phyloP scores from a whole-genome alignment of 179 eudicot genomes.

The Beta lomatogona region DNA sequence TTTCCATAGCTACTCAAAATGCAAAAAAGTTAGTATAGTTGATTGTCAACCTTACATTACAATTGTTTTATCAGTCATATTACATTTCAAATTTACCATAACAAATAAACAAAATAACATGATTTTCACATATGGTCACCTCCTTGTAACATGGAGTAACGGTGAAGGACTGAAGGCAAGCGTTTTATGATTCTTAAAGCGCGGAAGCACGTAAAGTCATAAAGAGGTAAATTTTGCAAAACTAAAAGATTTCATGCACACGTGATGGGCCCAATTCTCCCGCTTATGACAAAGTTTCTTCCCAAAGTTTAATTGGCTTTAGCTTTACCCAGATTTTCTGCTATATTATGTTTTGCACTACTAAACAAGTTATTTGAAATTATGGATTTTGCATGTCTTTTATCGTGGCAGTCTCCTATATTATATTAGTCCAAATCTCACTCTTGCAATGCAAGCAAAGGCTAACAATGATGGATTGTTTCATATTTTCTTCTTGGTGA shows the following conservation, averaged over 20 bases:
- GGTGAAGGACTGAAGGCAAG: slow-evolving; percentile 19
- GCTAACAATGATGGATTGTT: too few relatives aligned
- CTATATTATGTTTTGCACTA: neutral
- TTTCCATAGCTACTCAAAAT: too few relatives aligned
- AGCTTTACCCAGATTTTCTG: neutral
- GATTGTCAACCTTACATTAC: too few relatives aligned
- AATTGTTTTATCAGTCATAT: too few relatives aligned
- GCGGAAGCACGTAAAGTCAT: neutral
- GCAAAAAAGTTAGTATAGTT: too few relatives aligned
- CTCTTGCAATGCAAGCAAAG: neutral
- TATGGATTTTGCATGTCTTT: neutral
- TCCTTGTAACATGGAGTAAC: slow-evolving; percentile 5
- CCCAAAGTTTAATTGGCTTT: neutral
- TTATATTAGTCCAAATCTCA: neutral
- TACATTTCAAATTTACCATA: too few relatives aligned
- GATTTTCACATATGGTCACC: too few relatives aligned
- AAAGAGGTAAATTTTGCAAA: neutral
- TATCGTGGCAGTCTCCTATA: neutral
- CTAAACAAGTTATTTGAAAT: neutral
- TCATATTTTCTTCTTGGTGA: too few relatives aligned
- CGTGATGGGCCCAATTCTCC: slow-evolving; percentile 1
- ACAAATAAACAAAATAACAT: too few relatives aligned
- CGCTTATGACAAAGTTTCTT: neutral
- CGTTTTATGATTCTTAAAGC: neutral
- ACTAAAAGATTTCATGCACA: slow-evolving; percentile 4